A percentile compares a stretch with the other conserved stretches of the same genome.
These are phyloP conservation scores for Vitis rotundifolia DNA, from an alignment of 164 flowering plant genomes.

Conservation along the genomic window DNA sequence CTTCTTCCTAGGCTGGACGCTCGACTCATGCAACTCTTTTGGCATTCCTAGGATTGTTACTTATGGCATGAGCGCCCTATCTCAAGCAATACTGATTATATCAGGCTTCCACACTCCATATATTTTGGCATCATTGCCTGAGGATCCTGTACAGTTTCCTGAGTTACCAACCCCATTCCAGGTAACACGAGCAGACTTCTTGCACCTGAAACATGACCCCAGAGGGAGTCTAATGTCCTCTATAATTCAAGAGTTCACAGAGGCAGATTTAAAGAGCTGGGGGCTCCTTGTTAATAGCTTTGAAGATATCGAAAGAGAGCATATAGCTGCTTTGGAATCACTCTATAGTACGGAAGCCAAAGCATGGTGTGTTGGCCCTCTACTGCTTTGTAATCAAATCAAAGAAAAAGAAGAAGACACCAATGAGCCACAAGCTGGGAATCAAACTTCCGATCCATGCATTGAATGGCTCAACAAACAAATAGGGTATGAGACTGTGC, in stretches of 20 bases:
- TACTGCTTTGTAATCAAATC: slow-evolving; percentile 1
- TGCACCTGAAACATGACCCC: not conserved
- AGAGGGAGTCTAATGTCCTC: not conserved
- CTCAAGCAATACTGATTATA: slow-evolving; percentile 25
- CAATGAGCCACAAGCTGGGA: not conserved
- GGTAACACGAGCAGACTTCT: too few relatives aligned
- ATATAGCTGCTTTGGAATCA: slow-evolving; percentile 19
- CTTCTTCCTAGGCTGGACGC: slow-evolving; percentile 41
- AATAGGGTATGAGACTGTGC: slow-evolving; percentile 1
- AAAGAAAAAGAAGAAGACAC: not conserved
- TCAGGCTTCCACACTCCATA: not conserved
- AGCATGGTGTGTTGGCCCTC: slow-evolving; percentile 39
- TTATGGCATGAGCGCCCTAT: slow-evolving; percentile 39
- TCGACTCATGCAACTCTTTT: slow-evolving; percentile 16
- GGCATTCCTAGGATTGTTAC: slow-evolving; percentile 35
- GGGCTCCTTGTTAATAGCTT: slow-evolving; percentile 36
- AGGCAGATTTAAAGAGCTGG: slow-evolving; percentile 18
- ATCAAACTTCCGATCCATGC: not conserved
- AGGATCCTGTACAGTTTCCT: slow-evolving; percentile 12
- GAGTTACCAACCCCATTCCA: too few relatives aligned
- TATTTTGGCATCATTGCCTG: not conserved
- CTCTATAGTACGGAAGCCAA: slow-evolving; percentile 14
- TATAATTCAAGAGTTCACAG: slow-evolving; percentile 1
- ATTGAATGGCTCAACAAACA: slow-evolving; percentile 21
- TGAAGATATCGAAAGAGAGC: slow-evolving; percentile 25